These are phyloP conservation scores for Monilinia laxa DNA, from an alignment of 2,329 filamentous ascomycete species.

Conservation along the genomic window DNA sequence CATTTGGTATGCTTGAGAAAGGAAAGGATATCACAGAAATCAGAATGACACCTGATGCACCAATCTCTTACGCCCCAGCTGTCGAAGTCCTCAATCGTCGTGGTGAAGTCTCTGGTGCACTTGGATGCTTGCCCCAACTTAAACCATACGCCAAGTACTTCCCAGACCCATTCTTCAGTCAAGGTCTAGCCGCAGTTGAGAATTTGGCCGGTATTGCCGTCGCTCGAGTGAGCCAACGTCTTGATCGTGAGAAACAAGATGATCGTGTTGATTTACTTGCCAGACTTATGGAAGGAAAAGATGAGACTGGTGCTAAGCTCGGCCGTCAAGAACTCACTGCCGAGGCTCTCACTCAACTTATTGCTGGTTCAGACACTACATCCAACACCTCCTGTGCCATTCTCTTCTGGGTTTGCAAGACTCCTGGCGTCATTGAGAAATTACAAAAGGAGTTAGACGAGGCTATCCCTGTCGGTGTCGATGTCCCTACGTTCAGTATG, in stretches of 20 bases:
- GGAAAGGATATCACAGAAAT: slow-evolving; percentile 79
- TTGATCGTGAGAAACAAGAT: slow-evolving; percentile 64
- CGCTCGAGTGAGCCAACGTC: slow-evolving; percentile 74
- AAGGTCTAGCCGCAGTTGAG: slow-evolving; percentile 72
- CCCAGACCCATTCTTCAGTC: slow-evolving; percentile 77
- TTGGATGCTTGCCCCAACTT: slow-evolving; percentile 71
- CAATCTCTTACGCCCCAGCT: slow-evolving; percentile 69
- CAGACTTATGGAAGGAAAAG: slow-evolving; percentile 79
- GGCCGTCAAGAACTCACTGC: slow-evolving; percentile 79
- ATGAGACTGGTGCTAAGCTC: slow-evolving; percentile 73
- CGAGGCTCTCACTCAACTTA: slow-evolving; percentile 86
- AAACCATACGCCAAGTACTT: slow-evolving; percentile 79
- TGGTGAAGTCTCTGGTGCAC: slow-evolving; percentile 78
- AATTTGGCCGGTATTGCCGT: slow-evolving; percentile 85
- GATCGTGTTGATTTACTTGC: slow-evolving; percentile 77
- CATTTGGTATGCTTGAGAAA: slow-evolving; percentile 78
- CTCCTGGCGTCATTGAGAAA: slow-evolving; percentile 68
- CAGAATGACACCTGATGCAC: slow-evolving; percentile 56
- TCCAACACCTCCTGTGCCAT: slow-evolving; percentile 81
- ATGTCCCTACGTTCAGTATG: slow-evolving; percentile 69
- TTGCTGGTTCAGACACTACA: slow-evolving; percentile 74
- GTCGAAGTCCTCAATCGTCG: slow-evolving; percentile 86
- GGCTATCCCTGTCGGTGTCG: slow-evolving; percentile 58
- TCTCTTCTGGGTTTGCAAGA: slow-evolving; percentile 70
- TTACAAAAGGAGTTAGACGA: slow-evolving; percentile 74